Base-by-base conservation (phyloP, 352 stramenopile species). In the Phytophthora syringae region DNA sequence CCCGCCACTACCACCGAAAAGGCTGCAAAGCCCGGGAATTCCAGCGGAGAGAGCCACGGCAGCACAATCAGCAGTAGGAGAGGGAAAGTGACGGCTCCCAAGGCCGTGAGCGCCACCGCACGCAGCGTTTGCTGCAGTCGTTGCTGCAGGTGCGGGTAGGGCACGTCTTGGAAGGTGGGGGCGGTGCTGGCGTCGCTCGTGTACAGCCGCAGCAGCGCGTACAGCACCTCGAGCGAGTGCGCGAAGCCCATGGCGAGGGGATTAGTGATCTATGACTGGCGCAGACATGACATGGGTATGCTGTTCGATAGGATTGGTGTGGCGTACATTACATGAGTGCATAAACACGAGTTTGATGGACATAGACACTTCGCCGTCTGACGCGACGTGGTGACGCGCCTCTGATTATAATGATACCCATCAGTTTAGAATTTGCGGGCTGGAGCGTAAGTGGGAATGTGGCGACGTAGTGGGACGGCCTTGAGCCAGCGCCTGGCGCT, bases 71-170 rank as follows among this genome's bases (percentile, higher is more conserved):
- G 52, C 18, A 66, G 15, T 11, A 75, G 13, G 30, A 88, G 53
- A 37, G 67, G 64, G 15, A 70, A 37, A 6, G 43, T 37, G 6
- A 79, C 62, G 1, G 60, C 50, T 3, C 47, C 42, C 0, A 70
- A 51, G 1, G 64, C 62, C 10, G 74, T 76, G 32, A 88, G 69
- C 36, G 70, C 66, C 32, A 83, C 73, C n/a, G 66, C 77, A 53
- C 76, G 77, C 28, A 86, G 50, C 21, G 76, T 75, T 40, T 86
- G 80, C 59, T 85, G 77, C 48, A 89, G 59, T 7, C 78, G 76
- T 66, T 84, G 80, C 61, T 89, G 80, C 10, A 89, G 47, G 24
- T 84, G 72, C 20, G 75, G 76, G 45, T 76, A 79, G 6, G 70
- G 77, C 2, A 66, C 27, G 22, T 67, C 45, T 7, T 28, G 51